phyloP scores from a whole-genome alignment of 129 eudicot species.

The Heracleum sosnowskyi region DNA sequence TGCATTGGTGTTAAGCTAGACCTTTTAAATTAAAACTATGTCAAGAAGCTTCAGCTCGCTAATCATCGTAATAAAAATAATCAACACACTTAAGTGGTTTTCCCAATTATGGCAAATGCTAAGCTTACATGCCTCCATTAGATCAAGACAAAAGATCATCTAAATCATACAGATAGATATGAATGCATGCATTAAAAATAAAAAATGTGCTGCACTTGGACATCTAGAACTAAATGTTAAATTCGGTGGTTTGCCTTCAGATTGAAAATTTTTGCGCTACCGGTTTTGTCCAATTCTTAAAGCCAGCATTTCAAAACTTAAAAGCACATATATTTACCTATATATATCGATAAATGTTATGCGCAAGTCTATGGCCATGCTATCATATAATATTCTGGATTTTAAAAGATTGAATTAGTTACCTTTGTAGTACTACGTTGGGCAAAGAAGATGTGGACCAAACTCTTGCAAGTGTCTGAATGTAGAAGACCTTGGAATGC shows the following conservation, averaged over 20 bases:
- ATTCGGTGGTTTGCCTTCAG: background rate
- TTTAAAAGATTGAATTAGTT: background rate
- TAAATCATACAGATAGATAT: background rate
- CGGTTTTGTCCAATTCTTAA: background rate
- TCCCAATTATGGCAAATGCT: background rate
- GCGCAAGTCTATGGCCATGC: background rate
- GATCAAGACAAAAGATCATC: background rate
- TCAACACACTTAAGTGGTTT: background rate
- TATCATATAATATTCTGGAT: background rate
- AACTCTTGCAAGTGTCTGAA: conserved; percentile 86
- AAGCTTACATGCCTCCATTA: background rate
- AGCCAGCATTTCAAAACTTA: background rate
- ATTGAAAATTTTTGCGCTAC: background rate
- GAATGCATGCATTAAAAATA: background rate
- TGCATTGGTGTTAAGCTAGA: background rate
- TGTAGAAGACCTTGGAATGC: conserved; percentile 57
- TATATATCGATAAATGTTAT: background rate
- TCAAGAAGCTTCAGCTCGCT: background rate
- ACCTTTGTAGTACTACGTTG: conserved; percentile 91
- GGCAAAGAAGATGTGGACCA: conserved; percentile 79
- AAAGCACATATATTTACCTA: background rate
- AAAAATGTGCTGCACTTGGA: background rate
- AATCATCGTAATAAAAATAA: background rate
- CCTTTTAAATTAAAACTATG: background rate
- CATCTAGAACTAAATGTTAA: background rate